phyloP scores from a whole-genome alignment of 1,139 yeast species.

The Blastobotrys illinoisensis region DNA sequence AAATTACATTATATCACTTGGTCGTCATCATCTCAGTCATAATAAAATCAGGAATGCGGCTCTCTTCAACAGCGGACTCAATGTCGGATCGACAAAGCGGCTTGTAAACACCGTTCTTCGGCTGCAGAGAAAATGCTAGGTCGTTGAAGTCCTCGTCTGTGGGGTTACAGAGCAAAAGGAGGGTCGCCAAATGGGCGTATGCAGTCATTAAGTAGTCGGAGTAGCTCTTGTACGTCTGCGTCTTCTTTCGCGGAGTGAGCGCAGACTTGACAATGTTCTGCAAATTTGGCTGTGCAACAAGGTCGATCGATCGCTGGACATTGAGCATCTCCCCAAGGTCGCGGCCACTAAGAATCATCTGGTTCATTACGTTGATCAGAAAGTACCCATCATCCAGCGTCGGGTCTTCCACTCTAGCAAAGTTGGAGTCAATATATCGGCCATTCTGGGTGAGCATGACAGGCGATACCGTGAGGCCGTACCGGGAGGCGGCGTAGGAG shows the following conservation, averaged over 20 bases:
- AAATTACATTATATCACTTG: background rate
- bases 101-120: background rate
- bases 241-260: background rate
- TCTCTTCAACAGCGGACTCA: background rate
- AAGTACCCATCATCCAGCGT: conserved; percentile 11
- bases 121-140: background rate
- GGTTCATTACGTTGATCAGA: conserved; percentile 11
- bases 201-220: background rate
- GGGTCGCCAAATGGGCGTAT: background rate
- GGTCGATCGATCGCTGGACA: conserved; percentile 7
- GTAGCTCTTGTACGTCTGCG: background rate
- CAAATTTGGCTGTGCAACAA: conserved; percentile 8
- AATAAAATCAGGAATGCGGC: background rate
- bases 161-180: background rate
- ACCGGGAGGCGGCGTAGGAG: conserved; percentile 10
- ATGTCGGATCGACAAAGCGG: background rate
- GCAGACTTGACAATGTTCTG: conserved; percentile 3
- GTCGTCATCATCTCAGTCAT: background rate
- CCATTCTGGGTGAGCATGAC: conserved; percentile 10
- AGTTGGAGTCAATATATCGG: conserved; percentile 10
- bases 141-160: background rate
- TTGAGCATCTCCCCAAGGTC: conserved; percentile 11
- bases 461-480: conserved; percentile 11
- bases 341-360: conserved; percentile 8
- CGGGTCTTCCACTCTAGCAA: conserved; percentile 14